Percentiles rank a stretch among this genome's conserved stretches.
phyloP scores from a whole-genome alignment of 148 eudicot genomes.

The Cornus florida region DNA sequence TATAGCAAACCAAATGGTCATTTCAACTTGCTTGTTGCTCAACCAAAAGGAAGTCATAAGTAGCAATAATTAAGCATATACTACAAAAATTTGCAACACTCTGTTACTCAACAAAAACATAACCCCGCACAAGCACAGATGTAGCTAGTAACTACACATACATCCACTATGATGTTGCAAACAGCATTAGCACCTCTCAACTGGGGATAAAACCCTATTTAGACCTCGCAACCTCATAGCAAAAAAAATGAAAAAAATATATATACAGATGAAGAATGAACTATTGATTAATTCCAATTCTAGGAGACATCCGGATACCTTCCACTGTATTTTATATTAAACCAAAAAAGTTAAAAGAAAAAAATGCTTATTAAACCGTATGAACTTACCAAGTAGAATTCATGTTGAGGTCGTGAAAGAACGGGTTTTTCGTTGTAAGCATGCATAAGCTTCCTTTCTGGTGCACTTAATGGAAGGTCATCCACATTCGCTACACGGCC shows the following conservation, averaged over 20 bases:
- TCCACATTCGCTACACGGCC: slow-evolving; percentile 91
- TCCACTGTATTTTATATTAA: neutral
- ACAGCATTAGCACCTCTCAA: no score
- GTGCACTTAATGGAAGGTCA: slow-evolving; percentile 70
- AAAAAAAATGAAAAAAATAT: neutral
- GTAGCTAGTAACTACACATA: no score
- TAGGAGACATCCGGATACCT: neutral
- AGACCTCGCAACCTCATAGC: no score
- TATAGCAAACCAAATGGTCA: neutral
- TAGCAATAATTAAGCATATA: neutral
- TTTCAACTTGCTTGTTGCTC: neutral
- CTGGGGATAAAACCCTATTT: no score
- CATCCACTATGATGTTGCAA: no score
- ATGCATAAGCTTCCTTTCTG: slow-evolving; percentile 86
- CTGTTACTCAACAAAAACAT: no score
- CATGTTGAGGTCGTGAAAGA: slow-evolving; percentile 98
- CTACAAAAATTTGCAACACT: neutral
- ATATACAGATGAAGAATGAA: neutral
- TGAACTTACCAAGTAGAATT: slow-evolving; percentile 67
- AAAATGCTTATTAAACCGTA: neutral
- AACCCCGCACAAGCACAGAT: no score
- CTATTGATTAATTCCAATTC: neutral
- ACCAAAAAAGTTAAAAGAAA: neutral
- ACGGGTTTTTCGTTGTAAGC: slow-evolving; percentile 97
- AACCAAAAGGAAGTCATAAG: neutral